Base-by-base conservation (phyloP, 352 stramenopile genomes). In the Pythium plurisporium region DNA sequence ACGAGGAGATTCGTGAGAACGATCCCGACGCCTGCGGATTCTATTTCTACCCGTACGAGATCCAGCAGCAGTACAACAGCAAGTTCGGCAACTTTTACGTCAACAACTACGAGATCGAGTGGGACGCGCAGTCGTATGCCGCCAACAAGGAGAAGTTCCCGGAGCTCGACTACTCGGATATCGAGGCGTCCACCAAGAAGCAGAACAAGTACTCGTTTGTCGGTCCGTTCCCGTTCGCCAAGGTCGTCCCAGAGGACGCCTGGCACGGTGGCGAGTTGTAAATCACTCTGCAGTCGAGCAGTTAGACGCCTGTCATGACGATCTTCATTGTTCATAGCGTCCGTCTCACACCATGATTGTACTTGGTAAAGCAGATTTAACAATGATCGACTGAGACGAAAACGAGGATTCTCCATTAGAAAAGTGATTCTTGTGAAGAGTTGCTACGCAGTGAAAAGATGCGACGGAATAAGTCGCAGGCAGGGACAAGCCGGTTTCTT, bases 31-130 rank as follows among this genome's bases (percentile, higher is more conserved):
- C 82, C 41, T 89, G 76, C 44, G 79, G 79, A 41, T 85, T 81
- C 59, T 89, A 89, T 69, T 82, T 87, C 31, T 84, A 87, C 63
- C 79, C 77, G 53, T 89, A 87, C 62, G 79, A 86, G 43, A 69
- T 86, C 48, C 65, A 72, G 49, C 73, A 76, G 59, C 64, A 76
- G 55, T 85, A 87, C 60, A 69, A 70, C 55, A 60, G 54, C 48
- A 64, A 74, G 43, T 86, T 89, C 41, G 69, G 74, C 48, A 74
- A 76, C 59, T 87, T 89, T 38, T 87, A 83, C 64, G 70, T 87
- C 38, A 86, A 87, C 69, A 78, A 81, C 54, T 87, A 86, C 51
- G 70, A 85, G 40, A 67, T 89, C 46, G 53, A 82, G 61, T 87
- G 79, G 79, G 63, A 83, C 48, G 52, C 70, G 62, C 75, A 87